Base-by-base conservation (phyloP, 176 grass and related monocot species). In the Tuctoria greenei region DNA sequence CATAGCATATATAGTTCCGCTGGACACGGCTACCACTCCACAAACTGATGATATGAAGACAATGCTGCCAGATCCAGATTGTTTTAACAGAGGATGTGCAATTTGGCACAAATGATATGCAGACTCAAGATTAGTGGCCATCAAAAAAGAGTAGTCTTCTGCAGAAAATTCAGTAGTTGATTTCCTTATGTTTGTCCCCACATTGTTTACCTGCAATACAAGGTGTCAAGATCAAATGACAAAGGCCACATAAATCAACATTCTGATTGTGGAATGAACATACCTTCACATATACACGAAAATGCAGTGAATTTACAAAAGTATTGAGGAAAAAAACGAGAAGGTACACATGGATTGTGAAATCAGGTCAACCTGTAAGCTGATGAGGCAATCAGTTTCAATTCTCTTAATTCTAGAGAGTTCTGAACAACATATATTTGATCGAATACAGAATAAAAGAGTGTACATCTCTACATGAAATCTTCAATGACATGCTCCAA, bases 51-150 rank as follows among this genome's bases (percentile, higher is more conserved):
- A 98, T 46, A 98, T 82, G 68, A 98, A 98, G 17, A 94, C 73
- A 57, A 98, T 88, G 69, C 82, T 98, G 61, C 84, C 91, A 10
- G 71, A 76, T 9, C 79, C 89, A 38, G 89, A 90, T 39, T 75
- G 87, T 89, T 90, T 92, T 12, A 98, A 66, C 79, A 94, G 86
- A 85, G 95, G 89, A 70, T 98, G 89, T 23, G 91, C 82, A 71
- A 98, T 80, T 89, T 98, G 95, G 84, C 86, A 94, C 28, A 91
- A 40, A 80, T 98, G 91, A 81, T 86, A 98, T 3, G 82, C 69
- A 38, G 95, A 98, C 18, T 98, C 95, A 43, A 98, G 84, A 72
- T 98, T 94, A 25, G 89, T 92, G n/a, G 34, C 38, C 91, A 94
- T 98, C 36, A 94, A 1, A 40, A 90, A 86, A 4, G 89, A 92